These are phyloP conservation scores for Aspergillus viridinutans DNA, from an alignment of 2,329 filamentous ascomycete genomes.

Conservation along the genomic window DNA sequence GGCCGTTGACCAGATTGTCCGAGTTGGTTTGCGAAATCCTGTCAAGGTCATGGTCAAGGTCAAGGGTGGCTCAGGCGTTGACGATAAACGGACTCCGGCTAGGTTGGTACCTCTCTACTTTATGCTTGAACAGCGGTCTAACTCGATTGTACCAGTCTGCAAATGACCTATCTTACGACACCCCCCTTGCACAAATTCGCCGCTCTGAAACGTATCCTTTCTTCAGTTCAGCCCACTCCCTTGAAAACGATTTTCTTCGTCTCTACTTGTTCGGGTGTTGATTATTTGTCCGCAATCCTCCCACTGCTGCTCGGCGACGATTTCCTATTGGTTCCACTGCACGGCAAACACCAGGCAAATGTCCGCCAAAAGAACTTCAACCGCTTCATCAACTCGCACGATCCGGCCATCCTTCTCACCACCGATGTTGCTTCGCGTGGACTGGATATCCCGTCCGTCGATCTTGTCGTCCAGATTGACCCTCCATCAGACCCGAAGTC, in stretches of 20 bases:
- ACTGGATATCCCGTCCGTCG: slow-evolving; percentile 86
- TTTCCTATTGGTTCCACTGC: slow-evolving; percentile 74
- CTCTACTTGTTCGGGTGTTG: slow-evolving; percentile 89
- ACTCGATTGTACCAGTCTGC: slow-evolving; percentile 51
- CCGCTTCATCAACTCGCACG: slow-evolving; percentile 69
- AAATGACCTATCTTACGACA: slow-evolving; percentile 78
- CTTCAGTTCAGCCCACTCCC: slow-evolving; percentile 65
- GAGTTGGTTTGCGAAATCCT: slow-evolving; percentile 86
- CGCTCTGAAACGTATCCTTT: slow-evolving; percentile 65
- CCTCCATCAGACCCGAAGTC: slow-evolving; percentile 84
- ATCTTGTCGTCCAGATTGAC: slow-evolving; percentile 86
- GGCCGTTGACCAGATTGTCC: slow-evolving; percentile 86
- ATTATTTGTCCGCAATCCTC: slow-evolving; percentile 84
- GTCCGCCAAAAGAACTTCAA: slow-evolving; percentile 85
- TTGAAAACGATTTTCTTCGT: slow-evolving; percentile 88
- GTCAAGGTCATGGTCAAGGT: slow-evolving; percentile 95
- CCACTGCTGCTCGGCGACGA: slow-evolving; percentile 63
- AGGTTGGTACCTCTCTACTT: slow-evolving; percentile 39
- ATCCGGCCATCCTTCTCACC: slow-evolving; percentile 77
- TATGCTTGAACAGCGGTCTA: slow-evolving; percentile 4
- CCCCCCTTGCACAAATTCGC: slow-evolving; percentile 78
- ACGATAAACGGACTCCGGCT: slow-evolving; percentile 85
- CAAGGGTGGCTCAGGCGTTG: slow-evolving; percentile 66
- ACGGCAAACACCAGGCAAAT: slow-evolving; percentile 86
- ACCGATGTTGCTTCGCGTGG: slow-evolving; percentile 90